Conservation (phyloP, 2,329 filamentous ascomycete species). For the Colletotrichum chrysophilum region DNA sequence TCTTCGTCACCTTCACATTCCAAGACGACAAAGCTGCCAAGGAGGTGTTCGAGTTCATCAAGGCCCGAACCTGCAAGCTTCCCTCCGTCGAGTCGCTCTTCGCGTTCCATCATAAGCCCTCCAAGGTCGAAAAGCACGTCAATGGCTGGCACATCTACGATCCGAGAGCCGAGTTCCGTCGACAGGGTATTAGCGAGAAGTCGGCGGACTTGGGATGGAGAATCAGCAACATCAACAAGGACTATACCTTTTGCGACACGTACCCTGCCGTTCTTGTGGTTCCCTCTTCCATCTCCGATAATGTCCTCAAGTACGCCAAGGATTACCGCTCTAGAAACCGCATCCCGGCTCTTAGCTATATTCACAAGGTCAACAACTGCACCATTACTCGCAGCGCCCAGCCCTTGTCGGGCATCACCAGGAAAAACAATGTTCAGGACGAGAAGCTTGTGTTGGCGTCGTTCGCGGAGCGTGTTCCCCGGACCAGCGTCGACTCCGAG, state of each 20-base stretch:
- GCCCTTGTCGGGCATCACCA: constrained; percentile 83
- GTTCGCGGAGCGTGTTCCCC: constrained; percentile 72
- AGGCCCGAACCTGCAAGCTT: constrained; percentile 78
- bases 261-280: constrained; percentile 88
- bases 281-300: constrained; percentile 91
- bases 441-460: constrained; percentile 93
- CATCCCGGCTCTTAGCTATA: constrained; percentile 88
- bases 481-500: constrained; percentile 38
- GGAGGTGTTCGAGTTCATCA: constrained; percentile 88
- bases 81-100: constrained; percentile 88
- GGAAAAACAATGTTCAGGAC: constrained; percentile 92
- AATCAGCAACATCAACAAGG: constrained; percentile 85
- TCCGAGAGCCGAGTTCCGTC: constrained; percentile 80
- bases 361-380: constrained; percentile 97
- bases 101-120: constrained; percentile 84
- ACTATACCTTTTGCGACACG: constrained; percentile 90
- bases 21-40: constrained; percentile 73
- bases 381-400: constrained; percentile 96
- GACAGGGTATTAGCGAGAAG: constrained; percentile 87
- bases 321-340: constrained; percentile 87
- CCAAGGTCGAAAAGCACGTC: constrained; percentile 73
- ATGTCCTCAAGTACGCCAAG: constrained; percentile 90
- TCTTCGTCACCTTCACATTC: constrained; percentile 91
- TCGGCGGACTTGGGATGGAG: constrained; percentile 83
- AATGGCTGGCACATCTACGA: constrained; percentile 89